Evolutionary conservation across 2,329 filamentous ascomycete species (phyloP).

Genomic region (Cladobotryum mycophilum): DNA sequence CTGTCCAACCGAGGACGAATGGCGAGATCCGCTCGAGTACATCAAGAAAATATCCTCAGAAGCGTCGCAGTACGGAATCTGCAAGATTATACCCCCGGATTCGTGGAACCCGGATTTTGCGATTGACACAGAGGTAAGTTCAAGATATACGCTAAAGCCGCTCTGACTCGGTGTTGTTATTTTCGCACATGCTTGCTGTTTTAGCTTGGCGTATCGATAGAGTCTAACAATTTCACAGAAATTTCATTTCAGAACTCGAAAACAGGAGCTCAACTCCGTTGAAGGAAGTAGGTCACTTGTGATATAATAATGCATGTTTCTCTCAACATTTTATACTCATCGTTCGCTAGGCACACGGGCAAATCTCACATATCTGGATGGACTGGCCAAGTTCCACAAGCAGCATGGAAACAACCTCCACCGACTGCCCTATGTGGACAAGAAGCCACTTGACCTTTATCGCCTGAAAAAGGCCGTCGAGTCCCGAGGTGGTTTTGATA

Average conservation of each 20-base stretch:
- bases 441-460: slow-evolving; percentile 91
- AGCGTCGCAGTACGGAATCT: slow-evolving; percentile 81
- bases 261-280: slow-evolving; percentile 94
- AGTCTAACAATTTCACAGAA: slow-evolving; percentile 46
- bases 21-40: slow-evolving; percentile 88
- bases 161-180: not conserved
- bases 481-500: slow-evolving; percentile 87
- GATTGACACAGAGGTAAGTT: slow-evolving; percentile 83
- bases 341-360: slow-evolving; percentile 69
- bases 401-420: slow-evolving; percentile 93
- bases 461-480: slow-evolving; percentile 96
- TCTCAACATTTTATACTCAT: slow-evolving; percentile 26
- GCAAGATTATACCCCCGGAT: slow-evolving; percentile 91
- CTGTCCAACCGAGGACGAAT: slow-evolving; percentile 85
- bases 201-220: no score
- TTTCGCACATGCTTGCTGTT: slow-evolving; percentile 3
- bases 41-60: slow-evolving; percentile 87
- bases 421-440: slow-evolving; percentile 92
- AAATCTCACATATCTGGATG: slow-evolving; percentile 93
- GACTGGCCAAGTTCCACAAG: slow-evolving; percentile 92
- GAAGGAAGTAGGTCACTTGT: slow-evolving; percentile 73
- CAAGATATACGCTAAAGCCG: not conserved
- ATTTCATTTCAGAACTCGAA: slow-evolving; percentile 93
- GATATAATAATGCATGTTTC: slow-evolving; percentile 1
- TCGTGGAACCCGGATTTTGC: slow-evolving; percentile 93